These are phyloP conservation scores for Trichoderma oligosporum DNA, from an alignment of 2,329 filamentous ascomycete species.

Conservation along the genomic window DNA sequence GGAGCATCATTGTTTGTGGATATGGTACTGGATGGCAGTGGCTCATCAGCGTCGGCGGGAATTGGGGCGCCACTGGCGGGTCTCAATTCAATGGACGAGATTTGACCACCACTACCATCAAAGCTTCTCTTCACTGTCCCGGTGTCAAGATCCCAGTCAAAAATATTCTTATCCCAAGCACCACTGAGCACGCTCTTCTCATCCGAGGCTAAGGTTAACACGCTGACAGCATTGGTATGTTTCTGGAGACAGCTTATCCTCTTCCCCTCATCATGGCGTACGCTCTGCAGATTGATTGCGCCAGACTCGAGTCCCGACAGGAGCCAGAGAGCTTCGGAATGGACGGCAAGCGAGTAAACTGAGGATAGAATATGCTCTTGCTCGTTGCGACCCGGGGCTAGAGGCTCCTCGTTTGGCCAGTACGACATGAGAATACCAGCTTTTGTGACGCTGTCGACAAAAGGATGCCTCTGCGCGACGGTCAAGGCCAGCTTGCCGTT, in stretches of 20 bases:
- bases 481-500: slow-evolving; percentile 93
- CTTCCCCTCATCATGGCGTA: slow-evolving; percentile 91
- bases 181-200: slow-evolving; percentile 86
- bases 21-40: slow-evolving; percentile 62
- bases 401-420: slow-evolving; percentile 93
- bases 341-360: slow-evolving; percentile 89
- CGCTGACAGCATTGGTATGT: slow-evolving; percentile 89
- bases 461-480: slow-evolving; percentile 91
- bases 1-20: slow-evolving; percentile 69
- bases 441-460: slow-evolving; percentile 95
- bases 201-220: slow-evolving; percentile 75
- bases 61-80: slow-evolving; percentile 73
- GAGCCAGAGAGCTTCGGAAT: slow-evolving; percentile 86
- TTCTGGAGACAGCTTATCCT: slow-evolving; percentile 75
- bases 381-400: slow-evolving; percentile 38
- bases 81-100: slow-evolving; percentile 81
- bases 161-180: slow-evolving; percentile 92
- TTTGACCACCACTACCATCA: slow-evolving; percentile 73
- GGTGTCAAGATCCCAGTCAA: slow-evolving; percentile 93
- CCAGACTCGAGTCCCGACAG: slow-evolving; percentile 87
- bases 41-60: slow-evolving; percentile 66
- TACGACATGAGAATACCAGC: slow-evolving; percentile 92
- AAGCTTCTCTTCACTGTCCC: slow-evolving; percentile 74
- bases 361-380: slow-evolving; percentile 71
- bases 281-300: slow-evolving; percentile 86